Conservation (phyloP, 257 asterid species). For the Avicennia marina region DNA sequence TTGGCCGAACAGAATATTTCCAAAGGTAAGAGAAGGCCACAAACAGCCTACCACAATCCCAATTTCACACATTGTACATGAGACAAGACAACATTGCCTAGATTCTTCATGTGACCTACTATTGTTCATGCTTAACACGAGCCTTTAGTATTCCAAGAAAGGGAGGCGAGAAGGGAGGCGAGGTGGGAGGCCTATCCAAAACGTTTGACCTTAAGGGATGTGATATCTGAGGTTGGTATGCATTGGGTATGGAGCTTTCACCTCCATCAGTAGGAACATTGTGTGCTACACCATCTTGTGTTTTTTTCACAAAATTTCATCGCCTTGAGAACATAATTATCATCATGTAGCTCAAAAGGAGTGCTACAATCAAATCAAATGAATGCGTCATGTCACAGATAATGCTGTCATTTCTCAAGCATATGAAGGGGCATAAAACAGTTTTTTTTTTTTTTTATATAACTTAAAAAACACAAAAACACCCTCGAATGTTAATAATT, state of each 20-base stretch:
- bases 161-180: conserved; percentile 66
- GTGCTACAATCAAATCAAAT: conserved; percentile 63
- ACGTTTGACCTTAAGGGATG: conserved; percentile 33
- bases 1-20: conserved; percentile 4
- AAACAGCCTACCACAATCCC: conserved; percentile 1
- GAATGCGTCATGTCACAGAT: too few species aligned
- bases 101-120: conserved; percentile 20
- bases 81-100: conserved; percentile 10
- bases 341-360: conserved; percentile 95
- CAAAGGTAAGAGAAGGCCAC: not conserved
- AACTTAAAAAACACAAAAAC: not conserved
- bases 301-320: conserved; percentile 59
- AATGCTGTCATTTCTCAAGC: not conserved
- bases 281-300: conserved; percentile 27
- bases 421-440: not conserved
- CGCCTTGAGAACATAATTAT: conserved; percentile 80
- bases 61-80: conserved; percentile 40
- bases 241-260: conserved; percentile 53
- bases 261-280: conserved; percentile 36
- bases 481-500: not conserved
- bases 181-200: conserved; percentile 44
- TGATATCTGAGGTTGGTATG: conserved; percentile 36
- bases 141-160: conserved; percentile 77
- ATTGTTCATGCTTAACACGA: conserved; percentile 68
- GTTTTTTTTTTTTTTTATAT: not conserved